These are phyloP conservation scores for Asterochloris sp. DNA, from an alignment of 139 green algal species.

Conservation along the genomic window DNA sequence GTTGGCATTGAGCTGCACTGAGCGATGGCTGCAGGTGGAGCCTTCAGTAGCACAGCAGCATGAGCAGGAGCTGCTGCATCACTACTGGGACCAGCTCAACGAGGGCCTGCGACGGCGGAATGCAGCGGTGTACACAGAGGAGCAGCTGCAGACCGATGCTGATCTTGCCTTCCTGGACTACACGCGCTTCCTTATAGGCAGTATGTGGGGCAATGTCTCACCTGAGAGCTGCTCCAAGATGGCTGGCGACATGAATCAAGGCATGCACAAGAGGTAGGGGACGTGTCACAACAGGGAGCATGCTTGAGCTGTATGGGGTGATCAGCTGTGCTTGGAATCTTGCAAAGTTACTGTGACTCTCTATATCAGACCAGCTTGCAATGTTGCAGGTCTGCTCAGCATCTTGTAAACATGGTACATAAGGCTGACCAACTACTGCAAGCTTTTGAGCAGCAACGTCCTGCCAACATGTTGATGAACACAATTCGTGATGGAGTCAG, in stretches of 20 bases:
- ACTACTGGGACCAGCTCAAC: not conserved
- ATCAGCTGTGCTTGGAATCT: no score
- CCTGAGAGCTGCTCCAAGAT: not conserved
- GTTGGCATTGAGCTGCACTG: no score
- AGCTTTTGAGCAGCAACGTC: not conserved
- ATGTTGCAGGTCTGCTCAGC: not conserved
- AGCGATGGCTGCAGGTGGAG: no score
- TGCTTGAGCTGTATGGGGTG: no score
- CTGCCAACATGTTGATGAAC: no score
- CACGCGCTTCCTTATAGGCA: not conserved
- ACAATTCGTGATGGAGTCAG: no score
- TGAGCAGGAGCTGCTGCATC: not conserved
- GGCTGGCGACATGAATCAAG: constrained; percentile 8
- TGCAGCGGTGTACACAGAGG: not conserved
- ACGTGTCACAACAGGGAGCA: no score
- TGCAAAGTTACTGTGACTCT: no score
- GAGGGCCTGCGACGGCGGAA: not conserved
- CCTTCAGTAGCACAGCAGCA: not conserved
- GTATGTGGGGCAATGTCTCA: constrained; percentile 1
- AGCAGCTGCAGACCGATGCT: not conserved
- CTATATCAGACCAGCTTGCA: no score
- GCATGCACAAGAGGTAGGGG: constrained; percentile 11
- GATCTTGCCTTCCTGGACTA: constrained; percentile 9
- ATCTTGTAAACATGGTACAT: not conserved
- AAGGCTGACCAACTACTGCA: not conserved